phyloP scores from a whole-genome alignment of 192 early-diverging fungal genomes.

The Backusella parvicylindrica region DNA sequence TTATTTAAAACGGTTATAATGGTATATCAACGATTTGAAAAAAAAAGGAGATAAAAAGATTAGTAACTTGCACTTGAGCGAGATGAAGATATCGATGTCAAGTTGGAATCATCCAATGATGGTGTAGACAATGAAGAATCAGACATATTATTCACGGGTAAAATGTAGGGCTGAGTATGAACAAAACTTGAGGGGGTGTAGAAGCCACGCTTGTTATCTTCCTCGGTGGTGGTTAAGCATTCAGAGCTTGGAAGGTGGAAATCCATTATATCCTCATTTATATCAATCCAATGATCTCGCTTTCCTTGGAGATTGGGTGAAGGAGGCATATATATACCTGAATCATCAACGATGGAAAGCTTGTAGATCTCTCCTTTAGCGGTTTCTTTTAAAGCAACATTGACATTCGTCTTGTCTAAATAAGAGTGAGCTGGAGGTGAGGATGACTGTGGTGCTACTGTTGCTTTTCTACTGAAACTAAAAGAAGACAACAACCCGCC shows the following conservation, averaged over 20 bases:
- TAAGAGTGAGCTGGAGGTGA: neutral
- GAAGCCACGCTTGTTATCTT: constrained; percentile 8
- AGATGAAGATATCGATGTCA: neutral
- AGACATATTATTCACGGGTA: neutral
- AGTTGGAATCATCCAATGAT: neutral
- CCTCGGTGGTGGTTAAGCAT: neutral
- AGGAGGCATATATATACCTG: constrained; percentile 33
- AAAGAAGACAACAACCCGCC: neutral
- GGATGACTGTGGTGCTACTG: neutral
- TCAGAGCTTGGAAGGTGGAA: constrained; percentile 8
- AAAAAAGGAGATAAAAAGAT: neutral
- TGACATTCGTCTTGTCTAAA: neutral
- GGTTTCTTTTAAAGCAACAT: constrained; percentile 2
- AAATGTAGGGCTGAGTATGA: neutral
- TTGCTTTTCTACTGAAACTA: neutral
- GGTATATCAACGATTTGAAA: neutral
- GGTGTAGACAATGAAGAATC: neutral
- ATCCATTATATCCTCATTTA: constrained; percentile 1
- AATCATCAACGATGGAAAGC: constrained; percentile 29
- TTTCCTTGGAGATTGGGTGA: constrained; percentile 22
- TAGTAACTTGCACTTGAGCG: neutral
- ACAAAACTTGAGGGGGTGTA: constrained; percentile 13
- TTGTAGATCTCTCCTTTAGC: constrained; percentile 23
- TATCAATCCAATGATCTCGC: constrained; percentile 14
- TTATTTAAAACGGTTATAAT: too few species aligned